phyloP scores from a whole-genome alignment of 2,329 filamentous ascomycete genomes.

The Dactylellina drechsleri region DNA sequence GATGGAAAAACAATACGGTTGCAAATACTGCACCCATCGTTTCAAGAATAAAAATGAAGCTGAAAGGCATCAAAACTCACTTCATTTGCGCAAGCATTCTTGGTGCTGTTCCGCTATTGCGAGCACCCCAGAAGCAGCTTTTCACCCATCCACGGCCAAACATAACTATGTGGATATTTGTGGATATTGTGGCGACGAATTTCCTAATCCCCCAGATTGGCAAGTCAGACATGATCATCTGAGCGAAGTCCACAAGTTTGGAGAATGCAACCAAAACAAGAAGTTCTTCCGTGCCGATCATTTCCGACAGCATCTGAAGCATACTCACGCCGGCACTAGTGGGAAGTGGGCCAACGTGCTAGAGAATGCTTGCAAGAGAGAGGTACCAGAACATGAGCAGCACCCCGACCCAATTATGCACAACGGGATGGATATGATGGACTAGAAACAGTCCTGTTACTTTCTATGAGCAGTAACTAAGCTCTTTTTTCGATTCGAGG shows the following conservation, averaged over 20 bases:
- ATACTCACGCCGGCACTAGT: slow-evolving; percentile 93
- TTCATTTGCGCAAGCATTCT: slow-evolving; percentile 89
- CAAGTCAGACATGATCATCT: slow-evolving; percentile 85
- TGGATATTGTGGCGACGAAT: slow-evolving; percentile 95
- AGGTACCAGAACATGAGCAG: slow-evolving; percentile 69
- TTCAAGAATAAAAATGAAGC: slow-evolving; percentile 99
- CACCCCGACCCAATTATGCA: slow-evolving; percentile 45
- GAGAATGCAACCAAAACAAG: slow-evolving; percentile 97
- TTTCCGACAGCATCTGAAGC: slow-evolving; percentile 97
- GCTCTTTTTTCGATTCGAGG: too few relatives aligned
- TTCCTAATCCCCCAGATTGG: slow-evolving; percentile 87
- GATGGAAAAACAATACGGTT: slow-evolving; percentile 95
- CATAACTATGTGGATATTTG: slow-evolving; percentile 80
- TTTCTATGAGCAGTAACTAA: background rate
- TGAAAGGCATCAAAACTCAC: slow-evolving; percentile 92
- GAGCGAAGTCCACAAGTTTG: slow-evolving; percentile 92
- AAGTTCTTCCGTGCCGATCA: slow-evolving; percentile 98
- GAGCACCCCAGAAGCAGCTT: slow-evolving; percentile 79
- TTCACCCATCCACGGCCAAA: slow-evolving; percentile 79
- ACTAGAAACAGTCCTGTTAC: slow-evolving; percentile 12
- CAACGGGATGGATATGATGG: slow-evolving; percentile 48
- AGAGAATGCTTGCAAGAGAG: slow-evolving; percentile 95
- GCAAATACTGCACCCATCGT: slow-evolving; percentile 88
- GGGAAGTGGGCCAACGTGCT: slow-evolving; percentile 99
- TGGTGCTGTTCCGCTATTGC: slow-evolving; percentile 93